phyloP scores from a whole-genome alignment of 805 yeast genomes.

The Komagataella populi region DNA sequence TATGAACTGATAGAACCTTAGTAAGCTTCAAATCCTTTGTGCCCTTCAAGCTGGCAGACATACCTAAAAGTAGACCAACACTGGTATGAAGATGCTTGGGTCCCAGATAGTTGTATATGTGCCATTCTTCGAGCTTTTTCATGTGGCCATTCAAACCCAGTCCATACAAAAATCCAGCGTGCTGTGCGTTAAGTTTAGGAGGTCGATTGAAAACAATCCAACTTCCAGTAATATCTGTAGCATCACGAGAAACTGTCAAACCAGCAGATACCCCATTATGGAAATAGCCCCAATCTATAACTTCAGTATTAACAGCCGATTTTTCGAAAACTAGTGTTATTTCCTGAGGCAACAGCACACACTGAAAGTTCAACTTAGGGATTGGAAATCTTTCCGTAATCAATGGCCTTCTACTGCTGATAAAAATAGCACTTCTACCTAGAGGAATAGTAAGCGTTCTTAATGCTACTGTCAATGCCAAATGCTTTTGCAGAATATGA shows the following conservation, averaged over 20 bases:
- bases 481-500: slow-evolving; percentile 35
- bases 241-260: slow-evolving; percentile 52
- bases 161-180: slow-evolving; percentile 91
- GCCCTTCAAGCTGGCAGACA: slow-evolving; percentile 81
- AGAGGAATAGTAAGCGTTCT: slow-evolving; percentile 66
- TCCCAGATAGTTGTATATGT: slow-evolving; percentile 81
- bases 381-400: slow-evolving; percentile 77
- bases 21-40: slow-evolving; percentile 79
- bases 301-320: slow-evolving; percentile 31
- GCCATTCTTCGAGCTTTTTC: slow-evolving; percentile 84
- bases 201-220: slow-evolving; percentile 90
- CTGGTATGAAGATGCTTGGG: slow-evolving; percentile 80
- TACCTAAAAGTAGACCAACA: slow-evolving; percentile 78
- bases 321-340: slow-evolving; percentile 49
- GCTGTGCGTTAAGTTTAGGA: slow-evolving; percentile 54
- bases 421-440: slow-evolving; percentile 67
- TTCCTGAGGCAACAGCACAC: slow-evolving; percentile 48
- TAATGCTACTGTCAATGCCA: slow-evolving; percentile 48
- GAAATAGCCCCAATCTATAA: slow-evolving; percentile 72
- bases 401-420: slow-evolving; percentile 58
- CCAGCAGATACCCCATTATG: slow-evolving; percentile 91
- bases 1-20: slow-evolving; percentile 85
- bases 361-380: slow-evolving; percentile 59
- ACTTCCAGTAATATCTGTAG: slow-evolving; percentile 66
- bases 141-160: slow-evolving; percentile 87